Base-by-base conservation (phyloP, 2,329 filamentous ascomycete genomes). In the Colletotrichum caudatum region DNA sequence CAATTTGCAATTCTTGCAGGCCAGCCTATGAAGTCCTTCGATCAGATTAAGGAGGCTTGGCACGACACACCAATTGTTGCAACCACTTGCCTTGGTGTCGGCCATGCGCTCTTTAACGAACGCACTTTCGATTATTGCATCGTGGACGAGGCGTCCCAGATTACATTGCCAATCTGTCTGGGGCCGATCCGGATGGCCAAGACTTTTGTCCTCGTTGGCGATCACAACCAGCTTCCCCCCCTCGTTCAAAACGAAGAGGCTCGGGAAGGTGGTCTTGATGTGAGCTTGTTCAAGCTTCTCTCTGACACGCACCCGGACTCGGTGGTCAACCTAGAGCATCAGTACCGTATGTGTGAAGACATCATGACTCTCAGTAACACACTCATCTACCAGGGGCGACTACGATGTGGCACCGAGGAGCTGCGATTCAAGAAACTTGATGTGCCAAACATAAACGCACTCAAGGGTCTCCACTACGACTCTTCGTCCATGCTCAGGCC, bases 341-440 rank as follows among this genome's bases (percentile, higher is more conserved):
- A 99, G 79, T 99, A 99, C 79, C 94, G 96, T 73, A 99, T 99
- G 96, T 97, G 94, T 77, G 93, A 96, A 75, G 96, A 99, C 73
- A 93, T 99, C 72, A 98, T 98, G 95, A 88, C 92, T 2, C 87
- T 99, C 18, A 97, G 94, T 74, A 99, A 98, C 80, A 93, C 89
- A 1, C 88, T 99, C 67, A 98, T 99, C 77, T 99, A 99, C 82
- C 87, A 91, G n/a, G 95, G 95, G 5, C 89, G 91, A 46, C 87
- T 99, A 48, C 95, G 96, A 77, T 99, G 96, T 78, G 96, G 96
- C 33, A 97, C 91, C 5, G 87, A 92, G 58, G 86, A 88, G 64
- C 90, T 98, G 14, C 93, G 94, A 14, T 84, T 85, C 44, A 89
- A 89, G 48, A 91, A 89, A 57, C 86, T 98, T 2, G 78, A 86